phyloP scores from a whole-genome alignment of 441 rosid genomes.

The Jatropha podagrica region DNA sequence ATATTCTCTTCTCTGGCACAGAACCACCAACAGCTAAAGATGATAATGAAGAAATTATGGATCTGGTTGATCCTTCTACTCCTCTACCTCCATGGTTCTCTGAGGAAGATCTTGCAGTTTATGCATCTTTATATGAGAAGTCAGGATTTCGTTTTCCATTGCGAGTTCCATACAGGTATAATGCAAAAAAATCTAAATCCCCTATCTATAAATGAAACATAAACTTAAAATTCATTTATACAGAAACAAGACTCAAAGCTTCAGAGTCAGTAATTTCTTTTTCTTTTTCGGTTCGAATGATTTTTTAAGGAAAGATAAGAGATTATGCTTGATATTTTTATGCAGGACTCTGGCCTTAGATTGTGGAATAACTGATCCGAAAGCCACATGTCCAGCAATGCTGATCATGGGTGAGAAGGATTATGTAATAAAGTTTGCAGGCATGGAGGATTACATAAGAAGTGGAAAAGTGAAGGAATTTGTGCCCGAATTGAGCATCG shows the following conservation, averaged over 20 bases:
- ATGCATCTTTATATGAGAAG: constrained; percentile 42
- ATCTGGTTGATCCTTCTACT: constrained; percentile 39
- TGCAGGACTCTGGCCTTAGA: constrained; percentile 29
- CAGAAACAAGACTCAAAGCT: too few relatives aligned
- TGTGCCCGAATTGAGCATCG: constrained; percentile 10
- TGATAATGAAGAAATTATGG: constrained; percentile 43
- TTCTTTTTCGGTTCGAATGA: too few relatives aligned
- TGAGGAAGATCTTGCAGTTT: constrained; percentile 40
- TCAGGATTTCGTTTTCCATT: constrained; percentile 39
- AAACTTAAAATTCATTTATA: not conserved
- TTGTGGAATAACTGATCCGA: constrained; percentile 27
- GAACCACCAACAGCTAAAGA: constrained; percentile 33
- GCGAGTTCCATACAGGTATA: constrained; percentile 43
- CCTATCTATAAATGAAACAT: not conserved
- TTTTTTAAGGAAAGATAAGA: too few relatives aligned
- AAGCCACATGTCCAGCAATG: constrained; percentile 35
- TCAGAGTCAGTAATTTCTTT: too few relatives aligned
- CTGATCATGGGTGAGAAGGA: constrained; percentile 46
- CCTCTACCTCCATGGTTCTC: constrained; percentile 46
- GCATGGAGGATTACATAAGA: constrained; percentile 38
- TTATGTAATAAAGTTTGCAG: constrained; percentile 31
- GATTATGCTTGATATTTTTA: not conserved
- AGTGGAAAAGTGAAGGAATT: constrained; percentile 34
- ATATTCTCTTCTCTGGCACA: constrained; percentile 40
- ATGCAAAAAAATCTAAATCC: not conserved